phyloP scores from a whole-genome alignment of 2,329 filamentous ascomycete species.

The Pezicula neosporulosa region DNA sequence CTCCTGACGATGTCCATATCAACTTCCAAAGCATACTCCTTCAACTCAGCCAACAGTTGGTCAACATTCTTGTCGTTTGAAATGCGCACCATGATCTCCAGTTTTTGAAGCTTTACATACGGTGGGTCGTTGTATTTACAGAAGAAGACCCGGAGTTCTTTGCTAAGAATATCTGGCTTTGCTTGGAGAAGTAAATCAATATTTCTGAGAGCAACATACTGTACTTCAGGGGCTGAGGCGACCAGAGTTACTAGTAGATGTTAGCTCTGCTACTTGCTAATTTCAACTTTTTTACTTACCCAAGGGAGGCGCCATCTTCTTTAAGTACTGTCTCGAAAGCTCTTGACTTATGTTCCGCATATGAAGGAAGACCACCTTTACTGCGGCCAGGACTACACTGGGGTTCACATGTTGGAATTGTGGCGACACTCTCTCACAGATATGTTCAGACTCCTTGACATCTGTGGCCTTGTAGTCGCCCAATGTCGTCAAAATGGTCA shows the following conservation, averaged over 20 bases:
- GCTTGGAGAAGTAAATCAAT: slow-evolving; percentile 95
- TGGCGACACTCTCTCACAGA: slow-evolving; percentile 91
- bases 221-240: slow-evolving; percentile 92
- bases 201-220: slow-evolving; percentile 94
- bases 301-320: slow-evolving; percentile 97
- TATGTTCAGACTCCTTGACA: slow-evolving; percentile 94
- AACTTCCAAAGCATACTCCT: slow-evolving; percentile 96
- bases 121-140: slow-evolving; percentile 99
- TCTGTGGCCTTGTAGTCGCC: slow-evolving; percentile 86
- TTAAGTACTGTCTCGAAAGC: slow-evolving; percentile 78
- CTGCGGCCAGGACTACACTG: slow-evolving; percentile 92
- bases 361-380: slow-evolving; percentile 96
- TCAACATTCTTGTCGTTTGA: slow-evolving; percentile 96
- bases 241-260: slow-evolving; percentile 75
- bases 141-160: slow-evolving; percentile 97
- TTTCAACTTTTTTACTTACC: slow-evolving; percentile 51
- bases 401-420: slow-evolving; percentile 99
- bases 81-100: slow-evolving; percentile 99
- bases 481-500: slow-evolving; percentile 86
- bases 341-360: slow-evolving; percentile 83
- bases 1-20: slow-evolving; percentile 98
- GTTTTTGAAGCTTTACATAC: slow-evolving; percentile 95
- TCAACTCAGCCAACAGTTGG: slow-evolving; percentile 88
- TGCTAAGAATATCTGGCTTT: slow-evolving; percentile 93
- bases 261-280: slow-evolving; percentile 6